A percentile compares a stretch with the other conserved stretches of the same genome.
phyloP scores from a whole-genome alignment of 495 filamentous ascomycete genomes.

The Penicillium samsonianum region DNA sequence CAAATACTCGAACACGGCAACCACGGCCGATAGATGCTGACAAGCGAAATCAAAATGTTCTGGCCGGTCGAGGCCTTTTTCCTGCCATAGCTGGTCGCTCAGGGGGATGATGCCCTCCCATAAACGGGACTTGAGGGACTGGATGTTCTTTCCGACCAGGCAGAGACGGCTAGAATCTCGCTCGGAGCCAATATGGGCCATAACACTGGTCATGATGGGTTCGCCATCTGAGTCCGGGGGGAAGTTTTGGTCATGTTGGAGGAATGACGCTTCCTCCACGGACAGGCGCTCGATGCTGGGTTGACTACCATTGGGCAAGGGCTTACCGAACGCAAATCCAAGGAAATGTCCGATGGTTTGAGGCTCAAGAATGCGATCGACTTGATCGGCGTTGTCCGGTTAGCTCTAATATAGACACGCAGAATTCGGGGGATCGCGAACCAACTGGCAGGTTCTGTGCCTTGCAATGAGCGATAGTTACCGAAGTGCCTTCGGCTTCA shows the following conservation, averaged over 20 bases:
- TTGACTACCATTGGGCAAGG: conserved; percentile 18
- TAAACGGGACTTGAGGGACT: conserved; percentile 28
- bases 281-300: conserved; percentile 1
- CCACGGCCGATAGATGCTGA: conserved; percentile 30
- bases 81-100: conserved; percentile 34
- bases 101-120: conserved; percentile 39
- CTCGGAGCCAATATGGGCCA: conserved; percentile 19
- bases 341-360: conserved; percentile 22
- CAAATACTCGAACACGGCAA: conserved; percentile 37
- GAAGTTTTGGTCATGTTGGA: conserved; percentile 6
- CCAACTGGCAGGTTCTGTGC: conserved; percentile 13
- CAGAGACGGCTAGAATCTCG: conserved; percentile 21
- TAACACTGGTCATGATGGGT: conserved; percentile 15
- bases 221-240: conserved; percentile 3
- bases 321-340: conserved; percentile 8
- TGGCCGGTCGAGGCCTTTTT: conserved; percentile 28
- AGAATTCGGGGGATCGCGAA: conserved; percentile 1
- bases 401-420: not conserved
- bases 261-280: conserved; percentile 1
- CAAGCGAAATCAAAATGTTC: conserved; percentile 36
- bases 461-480: conserved; percentile 9
- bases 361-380: conserved; percentile 28
- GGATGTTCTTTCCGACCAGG: conserved; percentile 33
- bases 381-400: conserved; percentile 1
- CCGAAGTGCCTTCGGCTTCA: not conserved